phyloP scores from a whole-genome alignment of 2,329 filamentous ascomycete species.

The Coniochaeta ligniaria region DNA sequence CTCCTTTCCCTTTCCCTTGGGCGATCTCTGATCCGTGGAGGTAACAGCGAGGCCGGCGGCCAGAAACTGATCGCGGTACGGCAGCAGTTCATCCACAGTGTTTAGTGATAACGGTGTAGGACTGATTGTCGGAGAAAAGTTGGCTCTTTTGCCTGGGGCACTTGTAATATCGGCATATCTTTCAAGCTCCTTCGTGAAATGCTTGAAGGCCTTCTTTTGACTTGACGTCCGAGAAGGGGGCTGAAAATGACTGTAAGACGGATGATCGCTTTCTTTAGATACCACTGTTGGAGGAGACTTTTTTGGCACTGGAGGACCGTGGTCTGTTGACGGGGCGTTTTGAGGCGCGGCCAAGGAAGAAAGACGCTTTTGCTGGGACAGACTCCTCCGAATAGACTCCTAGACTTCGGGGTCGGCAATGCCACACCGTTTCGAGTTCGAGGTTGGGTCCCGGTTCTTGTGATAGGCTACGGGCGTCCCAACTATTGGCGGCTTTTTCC shows the following conservation, averaged over 20 bases:
- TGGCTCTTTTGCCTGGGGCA: neutral
- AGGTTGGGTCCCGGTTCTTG: neutral
- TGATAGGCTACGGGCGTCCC: neutral
- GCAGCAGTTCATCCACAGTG: slow-evolving; percentile 45
- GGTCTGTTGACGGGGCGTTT: neutral
- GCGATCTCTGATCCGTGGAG: slow-evolving; percentile 34
- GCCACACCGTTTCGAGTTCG: slow-evolving; percentile 20
- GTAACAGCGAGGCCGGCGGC: slow-evolving; percentile 50
- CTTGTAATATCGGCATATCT: neutral
- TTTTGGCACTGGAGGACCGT: neutral
- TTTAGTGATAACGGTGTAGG: slow-evolving; percentile 27
- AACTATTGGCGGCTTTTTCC: neutral
- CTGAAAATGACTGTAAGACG: neutral
- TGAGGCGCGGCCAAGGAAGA: slow-evolving; percentile 21
- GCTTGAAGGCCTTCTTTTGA: neutral
- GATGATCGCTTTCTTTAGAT: neutral
- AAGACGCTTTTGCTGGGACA: slow-evolving; percentile 36
- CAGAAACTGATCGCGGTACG: slow-evolving; percentile 45
- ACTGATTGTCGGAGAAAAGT: slow-evolving; percentile 3
- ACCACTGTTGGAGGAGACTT: neutral
- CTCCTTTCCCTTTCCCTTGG: neutral
- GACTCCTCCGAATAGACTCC: slow-evolving; percentile 35
- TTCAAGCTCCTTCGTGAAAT: neutral
- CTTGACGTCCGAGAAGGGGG: slow-evolving; percentile 5
- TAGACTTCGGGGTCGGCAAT: slow-evolving; percentile 30